Conservation (phyloP, 148 eudicot genomes). For the Polygonum maritimum region DNA sequence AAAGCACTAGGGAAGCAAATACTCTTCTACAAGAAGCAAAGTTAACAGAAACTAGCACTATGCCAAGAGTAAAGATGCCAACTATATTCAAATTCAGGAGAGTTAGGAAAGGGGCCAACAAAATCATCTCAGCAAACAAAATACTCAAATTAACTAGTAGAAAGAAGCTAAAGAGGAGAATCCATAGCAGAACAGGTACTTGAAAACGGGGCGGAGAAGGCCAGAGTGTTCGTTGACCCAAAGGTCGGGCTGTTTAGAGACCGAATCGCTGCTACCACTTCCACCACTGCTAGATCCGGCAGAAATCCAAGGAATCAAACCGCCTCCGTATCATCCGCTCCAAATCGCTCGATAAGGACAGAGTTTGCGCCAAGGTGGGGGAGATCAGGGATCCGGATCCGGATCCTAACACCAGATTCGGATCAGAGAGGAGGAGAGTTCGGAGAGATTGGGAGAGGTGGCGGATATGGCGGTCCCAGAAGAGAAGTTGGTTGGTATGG, state of each 20-base stretch:
- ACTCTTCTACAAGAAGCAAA: neutral
- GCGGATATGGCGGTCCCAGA: slow-evolving; percentile 67
- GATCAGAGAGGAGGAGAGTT: slow-evolving; percentile 35
- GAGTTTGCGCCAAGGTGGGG: neutral
- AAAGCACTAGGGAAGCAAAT: neutral
- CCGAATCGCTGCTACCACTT: slow-evolving; percentile 39
- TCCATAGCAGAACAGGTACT: slow-evolving; percentile 22
- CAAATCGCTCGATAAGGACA: slow-evolving; percentile 19
- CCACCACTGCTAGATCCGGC: slow-evolving; percentile 35
- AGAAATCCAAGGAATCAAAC: slow-evolving; percentile 37
- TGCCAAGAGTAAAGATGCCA: neutral
- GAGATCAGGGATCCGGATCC: slow-evolving; percentile 15
- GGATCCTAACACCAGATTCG: slow-evolving; percentile 41
- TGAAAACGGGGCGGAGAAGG: slow-evolving; percentile 77
- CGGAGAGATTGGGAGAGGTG: slow-evolving; percentile 61
- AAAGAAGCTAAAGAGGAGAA: neutral
- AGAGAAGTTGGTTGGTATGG: slow-evolving; percentile 45
- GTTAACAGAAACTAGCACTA: neutral
- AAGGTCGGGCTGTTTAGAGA: slow-evolving; percentile 47
- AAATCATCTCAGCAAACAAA: slow-evolving; percentile 2
- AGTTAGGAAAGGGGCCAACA: too few species aligned
- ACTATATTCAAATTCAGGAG: neutral
- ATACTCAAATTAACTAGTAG: neutral
- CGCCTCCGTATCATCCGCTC: slow-evolving; percentile 32
- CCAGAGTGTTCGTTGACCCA: slow-evolving; percentile 54